Conservation (phyloP, 2,329 filamentous ascomycete species). For the Phialocephala sp. region DNA sequence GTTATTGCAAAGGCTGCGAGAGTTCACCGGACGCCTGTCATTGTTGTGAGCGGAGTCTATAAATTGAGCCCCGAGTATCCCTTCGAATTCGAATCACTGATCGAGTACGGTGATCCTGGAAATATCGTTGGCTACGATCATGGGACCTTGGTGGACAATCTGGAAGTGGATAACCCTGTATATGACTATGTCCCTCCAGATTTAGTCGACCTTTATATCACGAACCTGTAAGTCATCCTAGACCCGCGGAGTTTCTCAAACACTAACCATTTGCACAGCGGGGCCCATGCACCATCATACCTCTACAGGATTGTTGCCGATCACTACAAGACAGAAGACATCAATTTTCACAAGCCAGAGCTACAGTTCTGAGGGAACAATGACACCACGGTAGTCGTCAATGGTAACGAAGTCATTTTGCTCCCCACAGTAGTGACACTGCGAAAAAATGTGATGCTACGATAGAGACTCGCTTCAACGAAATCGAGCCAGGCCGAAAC, state of each 20-base stretch:
- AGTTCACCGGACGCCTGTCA: constrained; percentile 80
- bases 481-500: not conserved
- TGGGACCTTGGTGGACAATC: constrained; percentile 76
- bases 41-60: constrained; percentile 90
- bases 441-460: not conserved
- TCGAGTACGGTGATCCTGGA: constrained; percentile 85
- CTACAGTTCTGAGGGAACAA: constrained; percentile 34
- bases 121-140: constrained; percentile 80
- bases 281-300: constrained; percentile 72
- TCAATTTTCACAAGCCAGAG: constrained; percentile 58
- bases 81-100: constrained; percentile 78
- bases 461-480: not conserved
- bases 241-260: not conserved
- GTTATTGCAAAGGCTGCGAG: constrained; percentile 85
- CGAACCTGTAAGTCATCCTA: constrained; percentile 69
- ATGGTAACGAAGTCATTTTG: not conserved
- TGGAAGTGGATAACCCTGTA: constrained; percentile 78
- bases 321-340: constrained; percentile 77
- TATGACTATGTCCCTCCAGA: constrained; percentile 84
- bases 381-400: not conserved
- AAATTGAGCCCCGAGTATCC: constrained; percentile 91
- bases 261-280: constrained; percentile 49
- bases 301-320: constrained; percentile 76
- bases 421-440: not conserved
- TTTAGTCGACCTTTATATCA: constrained; percentile 81